These are phyloP conservation scores for Scheffersomyces coipomensis DNA, from an alignment of 805 yeast genomes.

Conservation along the genomic window DNA sequence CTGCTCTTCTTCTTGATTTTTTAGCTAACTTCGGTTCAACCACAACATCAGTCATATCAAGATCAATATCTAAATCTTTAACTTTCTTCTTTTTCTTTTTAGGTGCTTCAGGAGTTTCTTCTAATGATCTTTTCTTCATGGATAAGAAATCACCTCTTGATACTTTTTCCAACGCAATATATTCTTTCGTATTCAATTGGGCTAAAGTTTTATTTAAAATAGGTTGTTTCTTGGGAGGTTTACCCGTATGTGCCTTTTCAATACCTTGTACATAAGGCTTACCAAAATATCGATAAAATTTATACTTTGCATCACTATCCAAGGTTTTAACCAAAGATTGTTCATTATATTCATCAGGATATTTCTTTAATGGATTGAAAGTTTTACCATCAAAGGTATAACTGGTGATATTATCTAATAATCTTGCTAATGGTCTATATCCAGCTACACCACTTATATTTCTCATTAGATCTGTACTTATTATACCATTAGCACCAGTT, in stretches of 20 bases:
- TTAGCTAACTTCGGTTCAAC: neutral
- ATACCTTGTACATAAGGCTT: neutral
- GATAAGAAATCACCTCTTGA: neutral
- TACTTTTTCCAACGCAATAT: neutral
- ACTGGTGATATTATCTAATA: conserved; percentile 49
- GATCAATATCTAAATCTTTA: neutral
- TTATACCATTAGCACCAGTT: conserved; percentile 49
- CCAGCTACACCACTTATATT: conserved; percentile 55
- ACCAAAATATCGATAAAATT: conserved; percentile 60
- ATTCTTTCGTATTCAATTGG: conserved; percentile 3
- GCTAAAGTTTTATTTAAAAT: conserved; percentile 2
- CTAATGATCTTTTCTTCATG: neutral
- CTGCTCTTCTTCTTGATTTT: neutral
- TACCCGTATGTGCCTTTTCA: neutral
- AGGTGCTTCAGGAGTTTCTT: neutral
- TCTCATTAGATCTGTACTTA: conserved; percentile 55
- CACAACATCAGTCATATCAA: neutral
- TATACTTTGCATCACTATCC: conserved; percentile 72
- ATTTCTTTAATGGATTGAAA: conserved; percentile 22
- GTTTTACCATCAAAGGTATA: conserved; percentile 27
- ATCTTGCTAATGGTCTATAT: conserved; percentile 48
- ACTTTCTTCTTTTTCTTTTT: neutral
- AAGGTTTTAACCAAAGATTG: conserved; percentile 53
- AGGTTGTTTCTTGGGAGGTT: neutral
- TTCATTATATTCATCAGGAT: conserved; percentile 26